phyloP scores from a whole-genome alignment of 495 filamentous ascomycete species.

The Astrothelium subdiscretum region DNA sequence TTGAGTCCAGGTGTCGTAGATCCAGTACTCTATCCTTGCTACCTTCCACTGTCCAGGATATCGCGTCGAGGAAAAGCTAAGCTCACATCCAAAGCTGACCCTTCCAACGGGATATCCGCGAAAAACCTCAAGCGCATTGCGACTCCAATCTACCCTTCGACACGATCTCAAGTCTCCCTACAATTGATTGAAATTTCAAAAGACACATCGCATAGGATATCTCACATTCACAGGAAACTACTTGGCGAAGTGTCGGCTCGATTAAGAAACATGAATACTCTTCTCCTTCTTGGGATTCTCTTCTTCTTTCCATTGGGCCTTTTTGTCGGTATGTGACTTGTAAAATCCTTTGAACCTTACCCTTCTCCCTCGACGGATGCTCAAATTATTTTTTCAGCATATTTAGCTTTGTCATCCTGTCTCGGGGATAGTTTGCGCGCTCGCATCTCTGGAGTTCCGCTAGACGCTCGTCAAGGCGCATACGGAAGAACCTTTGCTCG shows the following conservation, averaged over 20 bases:
- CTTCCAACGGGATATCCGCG: no score
- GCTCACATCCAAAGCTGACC: no score
- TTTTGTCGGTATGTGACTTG: constrained; percentile 33
- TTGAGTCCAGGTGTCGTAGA: no score
- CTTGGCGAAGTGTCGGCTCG: neutral
- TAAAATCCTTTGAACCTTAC: neutral
- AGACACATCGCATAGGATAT: no score
- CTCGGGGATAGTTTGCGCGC: constrained; percentile 43
- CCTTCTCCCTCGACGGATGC: neutral
- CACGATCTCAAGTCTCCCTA: no score
- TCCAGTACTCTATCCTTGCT: no score
- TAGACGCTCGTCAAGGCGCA: constrained; percentile 30
- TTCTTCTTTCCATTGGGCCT: constrained; percentile 38
- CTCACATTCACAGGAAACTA: no score
- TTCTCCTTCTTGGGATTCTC: constrained; percentile 39
- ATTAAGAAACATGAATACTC: constrained; percentile 34
- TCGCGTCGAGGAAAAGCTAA: no score
- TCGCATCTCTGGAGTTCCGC: constrained; percentile 29
- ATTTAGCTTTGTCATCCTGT: constrained; percentile 48
- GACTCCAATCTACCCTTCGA: no score
- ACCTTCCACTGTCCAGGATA: no score
- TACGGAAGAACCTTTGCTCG: constrained; percentile 46
- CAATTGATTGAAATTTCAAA: no score
- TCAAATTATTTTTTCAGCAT: constrained; percentile 28
- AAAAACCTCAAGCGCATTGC: no score